These are phyloP conservation scores for Alternaria postmessia DNA, from an alignment of 2,329 filamentous ascomycete genomes.

Conservation along the genomic window DNA sequence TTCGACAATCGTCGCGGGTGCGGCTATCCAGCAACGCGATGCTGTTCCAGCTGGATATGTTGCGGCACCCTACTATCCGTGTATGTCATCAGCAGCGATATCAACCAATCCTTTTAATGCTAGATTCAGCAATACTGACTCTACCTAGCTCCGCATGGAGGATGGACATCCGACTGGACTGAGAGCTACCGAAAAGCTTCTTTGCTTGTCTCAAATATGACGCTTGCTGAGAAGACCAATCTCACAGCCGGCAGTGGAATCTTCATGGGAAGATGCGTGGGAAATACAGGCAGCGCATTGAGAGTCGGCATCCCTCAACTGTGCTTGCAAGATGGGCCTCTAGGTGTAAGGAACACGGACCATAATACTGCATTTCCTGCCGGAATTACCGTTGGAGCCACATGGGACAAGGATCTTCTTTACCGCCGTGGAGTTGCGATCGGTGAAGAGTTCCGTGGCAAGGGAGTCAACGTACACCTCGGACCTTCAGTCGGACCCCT, in stretches of 20 bases:
- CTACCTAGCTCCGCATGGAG: conserved; percentile 67
- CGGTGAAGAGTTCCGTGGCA: conserved; percentile 75
- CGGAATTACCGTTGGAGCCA: conserved; percentile 79
- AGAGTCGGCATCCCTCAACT: conserved; percentile 76
- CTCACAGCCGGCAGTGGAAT: conserved; percentile 75
- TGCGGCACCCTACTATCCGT: conserved; percentile 71
- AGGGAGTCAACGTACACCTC: conserved; percentile 75
- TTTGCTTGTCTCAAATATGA: conserved; percentile 75
- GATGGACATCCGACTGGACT: conserved; percentile 73
- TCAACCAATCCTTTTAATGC: background rate
- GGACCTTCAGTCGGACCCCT: conserved; percentile 76
- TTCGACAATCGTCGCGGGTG: conserved; percentile 30
- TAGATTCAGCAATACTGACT: background rate
- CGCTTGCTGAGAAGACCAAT: conserved; percentile 81
- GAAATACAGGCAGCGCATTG: conserved; percentile 75
- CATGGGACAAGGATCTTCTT: conserved; percentile 76
- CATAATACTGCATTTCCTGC: conserved; percentile 80
- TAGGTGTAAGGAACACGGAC: conserved; percentile 76
- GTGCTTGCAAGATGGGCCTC: conserved; percentile 69
- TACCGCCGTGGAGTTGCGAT: conserved; percentile 72
- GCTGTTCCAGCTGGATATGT: conserved; percentile 47
- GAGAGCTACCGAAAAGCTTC: conserved; percentile 75
- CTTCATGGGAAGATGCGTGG: conserved; percentile 76
- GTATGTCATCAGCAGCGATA: conserved; percentile 14
- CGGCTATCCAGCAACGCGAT: conserved; percentile 42